phyloP scores from a whole-genome alignment of 768 basidiomycete species.

The Terana coerulea region DNA sequence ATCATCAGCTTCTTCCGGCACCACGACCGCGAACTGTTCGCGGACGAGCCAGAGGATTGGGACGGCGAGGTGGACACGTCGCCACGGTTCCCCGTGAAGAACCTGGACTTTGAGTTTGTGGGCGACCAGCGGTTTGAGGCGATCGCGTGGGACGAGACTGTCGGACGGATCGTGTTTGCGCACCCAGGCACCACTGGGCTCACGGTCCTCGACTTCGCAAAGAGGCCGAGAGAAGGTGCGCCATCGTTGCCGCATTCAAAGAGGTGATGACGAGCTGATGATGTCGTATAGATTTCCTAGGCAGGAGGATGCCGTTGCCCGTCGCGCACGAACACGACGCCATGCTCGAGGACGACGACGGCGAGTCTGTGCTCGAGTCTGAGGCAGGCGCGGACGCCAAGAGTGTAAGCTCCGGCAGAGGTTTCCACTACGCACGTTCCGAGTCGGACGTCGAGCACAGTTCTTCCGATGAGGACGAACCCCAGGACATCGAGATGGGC shows the following conservation, averaged over 20 bases:
- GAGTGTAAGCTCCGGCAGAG: neutral
- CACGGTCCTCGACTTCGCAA: constrained; percentile 47
- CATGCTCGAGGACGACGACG: too few relatives aligned
- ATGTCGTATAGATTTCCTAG: constrained; percentile 2
- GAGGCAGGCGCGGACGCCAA: neutral
- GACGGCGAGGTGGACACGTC: neutral
- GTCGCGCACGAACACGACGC: constrained; percentile 5
- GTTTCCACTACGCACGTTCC: too few relatives aligned
- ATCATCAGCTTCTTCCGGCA: constrained; percentile 11
- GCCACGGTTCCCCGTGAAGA: constrained; percentile 8
- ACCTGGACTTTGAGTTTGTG: constrained; percentile 11
- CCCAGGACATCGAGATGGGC: too few relatives aligned
- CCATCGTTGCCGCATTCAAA: neutral
- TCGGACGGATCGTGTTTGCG: constrained; percentile 55
- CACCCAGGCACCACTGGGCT: constrained; percentile 37
- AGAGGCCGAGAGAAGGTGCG: constrained; percentile 33
- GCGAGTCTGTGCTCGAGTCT: neutral
- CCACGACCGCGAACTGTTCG: constrained; percentile 10
- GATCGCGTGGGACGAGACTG: constrained; percentile 64
- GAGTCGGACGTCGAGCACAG: too few relatives aligned
- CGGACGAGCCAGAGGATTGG: constrained; percentile 6
- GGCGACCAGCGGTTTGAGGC: constrained; percentile 30
- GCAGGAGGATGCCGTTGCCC: constrained; percentile 3
- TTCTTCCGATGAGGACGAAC: too few relatives aligned
- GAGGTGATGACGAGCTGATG: neutral